Evolutionary conservation across 176 grass and related monocot genomes (phyloP).

Genomic region (Carex myosuroides): DNA sequence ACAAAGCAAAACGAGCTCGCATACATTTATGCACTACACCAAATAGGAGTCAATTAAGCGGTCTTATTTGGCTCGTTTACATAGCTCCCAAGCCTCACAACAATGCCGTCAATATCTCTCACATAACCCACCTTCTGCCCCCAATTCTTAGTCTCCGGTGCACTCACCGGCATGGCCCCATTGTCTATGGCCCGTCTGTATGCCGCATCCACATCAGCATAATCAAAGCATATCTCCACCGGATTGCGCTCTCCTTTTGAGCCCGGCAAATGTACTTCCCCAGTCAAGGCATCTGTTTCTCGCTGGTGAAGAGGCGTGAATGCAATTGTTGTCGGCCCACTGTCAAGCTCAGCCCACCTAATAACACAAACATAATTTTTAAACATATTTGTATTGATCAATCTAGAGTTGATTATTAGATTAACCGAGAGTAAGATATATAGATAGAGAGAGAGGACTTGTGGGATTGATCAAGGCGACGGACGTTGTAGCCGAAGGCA

Average conservation of each 20-base stretch:
- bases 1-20: not conserved
- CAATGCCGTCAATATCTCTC: constrained; percentile 60
- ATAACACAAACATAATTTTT: not conserved
- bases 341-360: constrained; percentile 85
- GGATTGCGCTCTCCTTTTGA: constrained; percentile 22
- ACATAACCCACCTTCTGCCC: constrained; percentile 86
- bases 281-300: constrained; percentile 56
- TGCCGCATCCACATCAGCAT: constrained; percentile 62
- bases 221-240: constrained; percentile 91
- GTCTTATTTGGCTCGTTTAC: constrained; percentile 4
- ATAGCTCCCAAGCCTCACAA: constrained; percentile 54
- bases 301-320: constrained; percentile 79
- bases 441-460: not conserved
- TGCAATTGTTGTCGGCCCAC: constrained; percentile 63
- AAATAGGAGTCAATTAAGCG: not conserved
- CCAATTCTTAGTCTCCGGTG: constrained; percentile 62
- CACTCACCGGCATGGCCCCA: constrained; percentile 52
- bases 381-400: not conserved
- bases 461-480: constrained; percentile 48
- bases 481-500: constrained; percentile 69
- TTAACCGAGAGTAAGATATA: not conserved
- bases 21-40: not conserved
- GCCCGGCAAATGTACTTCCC: constrained; percentile 40
- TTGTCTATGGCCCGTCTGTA: constrained; percentile 45
- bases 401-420: not conserved